phyloP scores from a whole-genome alignment of 768 basidiomycete species.

The Fomitopsis serialis region DNA sequence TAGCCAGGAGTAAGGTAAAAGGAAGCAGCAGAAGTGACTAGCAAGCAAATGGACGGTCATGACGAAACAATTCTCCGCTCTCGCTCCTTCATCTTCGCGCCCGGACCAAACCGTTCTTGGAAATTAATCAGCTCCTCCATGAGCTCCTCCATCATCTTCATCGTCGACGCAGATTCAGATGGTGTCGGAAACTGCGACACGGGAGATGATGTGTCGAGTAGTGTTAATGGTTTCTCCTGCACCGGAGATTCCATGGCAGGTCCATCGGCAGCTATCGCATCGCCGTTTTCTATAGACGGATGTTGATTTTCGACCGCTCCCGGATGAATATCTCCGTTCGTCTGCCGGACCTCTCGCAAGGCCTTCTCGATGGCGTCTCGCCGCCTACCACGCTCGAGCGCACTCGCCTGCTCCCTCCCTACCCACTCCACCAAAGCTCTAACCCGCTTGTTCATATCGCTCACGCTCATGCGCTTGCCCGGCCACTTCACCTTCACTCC shows the following conservation, averaged over 20 bases:
- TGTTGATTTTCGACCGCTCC: neutral
- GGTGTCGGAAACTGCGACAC: neutral
- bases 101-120: constrained; percentile 80
- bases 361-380: constrained; percentile 61
- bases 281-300: neutral
- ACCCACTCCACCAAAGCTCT: constrained; percentile 90
- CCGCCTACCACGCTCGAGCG: constrained; percentile 64
- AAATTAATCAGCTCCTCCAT: constrained; percentile 87
- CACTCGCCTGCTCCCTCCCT: constrained; percentile 78
- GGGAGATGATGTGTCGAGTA: neutral
- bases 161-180: constrained; percentile 34
- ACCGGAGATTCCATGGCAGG: constrained; percentile 14
- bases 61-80: constrained; percentile 26
- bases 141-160: constrained; percentile 86
- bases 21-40: neutral
- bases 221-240: constrained; percentile 14
- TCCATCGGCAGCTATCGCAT: constrained; percentile 26
- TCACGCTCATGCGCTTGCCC: constrained; percentile 90
- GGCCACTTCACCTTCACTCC: constrained; percentile 93
- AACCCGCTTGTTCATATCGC: constrained; percentile 95
- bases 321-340: neutral
- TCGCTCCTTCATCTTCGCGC: constrained; percentile 36
- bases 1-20: neutral
- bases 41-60: constrained; percentile 12
- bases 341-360: constrained; percentile 27